Base-by-base conservation (phyloP, 2,329 filamentous ascomycete species). In the Corinectria fuckeliana region DNA sequence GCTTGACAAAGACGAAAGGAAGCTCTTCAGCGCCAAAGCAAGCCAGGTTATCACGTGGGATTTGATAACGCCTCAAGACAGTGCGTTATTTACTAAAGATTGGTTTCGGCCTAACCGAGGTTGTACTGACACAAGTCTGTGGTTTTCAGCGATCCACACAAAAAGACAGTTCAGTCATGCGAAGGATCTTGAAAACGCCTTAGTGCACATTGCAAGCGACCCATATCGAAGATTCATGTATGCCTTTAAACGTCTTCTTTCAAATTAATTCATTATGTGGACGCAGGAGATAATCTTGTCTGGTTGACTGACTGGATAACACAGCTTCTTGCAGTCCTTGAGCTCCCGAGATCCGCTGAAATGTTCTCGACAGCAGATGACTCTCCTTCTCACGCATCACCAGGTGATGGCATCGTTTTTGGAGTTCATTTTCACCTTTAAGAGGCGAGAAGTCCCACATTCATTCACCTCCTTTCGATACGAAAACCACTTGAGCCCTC, bases 321-420 rank as follows among this genome's bases (percentile, higher is more conserved):
- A 7, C 13, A 59, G 56, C 1, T 59, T 59, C 16, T 5, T 59
- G 1, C 36, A 54, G 32, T 30, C 56, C 7, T 25, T 10, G 11
- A 59, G 7, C 20, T 32, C 44, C 23, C 44, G 38, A 41, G 36
- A 20, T 13, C 50, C 42, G 1, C 21, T 59, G 5, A 18, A 49
- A 34, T 59, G 56, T 13, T 44, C 50, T 11, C 42, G 36, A n/a
- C 36, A 50, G 9, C 54, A 55, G 56, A 39, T 59, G 26, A 13
- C 44, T 1, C 23, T 28, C 20, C 34, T 59, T 1, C 49, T 48
- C 56, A 59, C 56, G 0, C 10, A 49, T 18, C 50, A 59, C 14
- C 56, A 59, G 18, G n/a, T 59, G 1, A 59, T 59, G 56, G 44
- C 56, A 5, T 21, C 32, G 4, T 59, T 59, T n/a, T 38, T 59